These are phyloP conservation scores for Rhododendron ovatum DNA, from an alignment of 148 eudicot species.

Conservation along the genomic window DNA sequence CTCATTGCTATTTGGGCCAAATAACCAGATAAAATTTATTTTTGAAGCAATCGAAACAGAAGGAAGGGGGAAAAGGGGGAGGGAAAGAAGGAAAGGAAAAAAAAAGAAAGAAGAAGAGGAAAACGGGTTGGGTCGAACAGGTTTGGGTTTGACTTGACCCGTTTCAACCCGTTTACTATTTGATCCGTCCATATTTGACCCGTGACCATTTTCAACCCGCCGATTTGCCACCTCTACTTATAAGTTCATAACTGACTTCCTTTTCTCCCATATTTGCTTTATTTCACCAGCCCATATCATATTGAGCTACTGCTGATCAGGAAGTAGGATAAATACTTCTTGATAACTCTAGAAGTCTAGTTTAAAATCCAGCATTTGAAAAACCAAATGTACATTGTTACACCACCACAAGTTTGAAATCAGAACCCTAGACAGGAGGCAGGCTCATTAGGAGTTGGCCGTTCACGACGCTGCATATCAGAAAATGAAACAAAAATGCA, in stretches of 20 bases:
- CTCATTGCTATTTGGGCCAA: no score
- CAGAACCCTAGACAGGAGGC: slow-evolving; percentile 23
- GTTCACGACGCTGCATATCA: slow-evolving; percentile 41
- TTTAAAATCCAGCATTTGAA: neutral
- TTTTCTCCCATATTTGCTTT: neutral
- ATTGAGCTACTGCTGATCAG: neutral
- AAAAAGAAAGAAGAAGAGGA: no score
- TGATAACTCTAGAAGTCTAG: neutral
- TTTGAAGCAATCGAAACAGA: no score
- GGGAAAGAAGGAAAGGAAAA: no score
- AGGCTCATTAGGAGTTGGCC: slow-evolving; percentile 54
- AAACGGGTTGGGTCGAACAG: no score
- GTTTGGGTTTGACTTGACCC: no score
- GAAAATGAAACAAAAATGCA: neutral
- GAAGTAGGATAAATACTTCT: neutral
- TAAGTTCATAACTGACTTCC: neutral
- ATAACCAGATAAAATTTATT: no score
- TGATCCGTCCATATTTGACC: no score
- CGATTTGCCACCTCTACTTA: neutral
- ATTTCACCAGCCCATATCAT: neutral
- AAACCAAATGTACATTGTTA: neutral
- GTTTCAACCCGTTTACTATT: no score
- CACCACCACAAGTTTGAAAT: neutral
- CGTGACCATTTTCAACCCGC: no score
- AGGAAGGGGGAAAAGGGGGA: no score